phyloP scores from a whole-genome alignment of 257 asterid species.

The Primulina huaijiensis region DNA sequence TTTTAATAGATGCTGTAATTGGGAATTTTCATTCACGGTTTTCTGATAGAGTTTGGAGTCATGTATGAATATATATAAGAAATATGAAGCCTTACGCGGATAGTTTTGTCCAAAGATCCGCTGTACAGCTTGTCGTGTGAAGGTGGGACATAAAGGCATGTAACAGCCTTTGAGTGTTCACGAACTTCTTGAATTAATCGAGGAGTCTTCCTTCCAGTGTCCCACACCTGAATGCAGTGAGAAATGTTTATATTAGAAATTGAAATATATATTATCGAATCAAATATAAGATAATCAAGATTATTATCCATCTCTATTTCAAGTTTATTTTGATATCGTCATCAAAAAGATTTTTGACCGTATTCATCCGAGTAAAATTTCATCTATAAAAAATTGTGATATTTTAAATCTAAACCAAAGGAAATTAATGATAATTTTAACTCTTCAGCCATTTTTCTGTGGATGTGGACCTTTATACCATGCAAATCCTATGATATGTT shows the following conservation, averaged over 20 bases:
- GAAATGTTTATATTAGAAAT: neutral
- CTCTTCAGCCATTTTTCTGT: neutral
- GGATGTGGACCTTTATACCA: neutral
- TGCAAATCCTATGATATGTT: too few relatives aligned
- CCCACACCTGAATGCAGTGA: slow-evolving; percentile 58
- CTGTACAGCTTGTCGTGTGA: slow-evolving; percentile 55
- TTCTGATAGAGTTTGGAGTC: neutral
- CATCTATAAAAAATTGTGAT: neutral
- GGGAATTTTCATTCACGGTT: neutral
- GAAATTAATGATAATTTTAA: too few relatives aligned
- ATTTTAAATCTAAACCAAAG: neutral
- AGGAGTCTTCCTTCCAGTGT: slow-evolving; percentile 54
- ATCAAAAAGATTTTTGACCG: neutral
- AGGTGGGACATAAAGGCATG: slow-evolving; percentile 59
- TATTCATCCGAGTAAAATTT: neutral
- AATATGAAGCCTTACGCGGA: slow-evolving; percentile 46
- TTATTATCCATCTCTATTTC: neutral
- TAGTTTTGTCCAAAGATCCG: slow-evolving; percentile 85
- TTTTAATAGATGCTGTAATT: neutral
- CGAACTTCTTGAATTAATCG: slow-evolving; percentile 67
- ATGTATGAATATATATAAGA: neutral
- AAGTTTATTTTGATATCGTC: neutral
- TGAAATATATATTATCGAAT: neutral
- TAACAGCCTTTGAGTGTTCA: slow-evolving; percentile 70
- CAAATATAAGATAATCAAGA: neutral